phyloP scores from a whole-genome alignment of 495 filamentous ascomycete genomes.

The Platismatia glauca region DNA sequence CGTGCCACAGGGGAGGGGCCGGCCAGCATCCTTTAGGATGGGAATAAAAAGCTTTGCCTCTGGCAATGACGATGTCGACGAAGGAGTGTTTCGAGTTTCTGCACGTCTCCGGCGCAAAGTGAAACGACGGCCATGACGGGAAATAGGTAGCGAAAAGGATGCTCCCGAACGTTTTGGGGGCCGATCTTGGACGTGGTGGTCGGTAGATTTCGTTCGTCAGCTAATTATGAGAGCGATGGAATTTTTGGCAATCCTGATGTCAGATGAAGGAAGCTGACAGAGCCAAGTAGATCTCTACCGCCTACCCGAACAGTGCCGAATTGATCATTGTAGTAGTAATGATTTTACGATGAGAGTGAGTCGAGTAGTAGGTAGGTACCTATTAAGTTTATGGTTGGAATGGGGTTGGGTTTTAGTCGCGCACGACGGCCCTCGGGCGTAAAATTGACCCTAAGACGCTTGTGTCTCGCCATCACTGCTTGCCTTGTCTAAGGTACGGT shows the following conservation, averaged over 20 bases:
- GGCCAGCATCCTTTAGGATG: background rate
- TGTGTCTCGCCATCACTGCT: too few species aligned
- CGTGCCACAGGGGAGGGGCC: background rate
- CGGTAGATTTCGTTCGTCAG: background rate
- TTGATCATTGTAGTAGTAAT: background rate
- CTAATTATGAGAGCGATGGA: background rate
- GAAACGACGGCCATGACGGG: background rate
- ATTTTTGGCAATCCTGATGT: too few species aligned
- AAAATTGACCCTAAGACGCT: too few species aligned
- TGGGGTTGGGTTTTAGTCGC: background rate
- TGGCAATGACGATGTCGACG: background rate
- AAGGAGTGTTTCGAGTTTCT: background rate
- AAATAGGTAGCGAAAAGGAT: background rate
- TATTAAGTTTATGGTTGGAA: background rate
- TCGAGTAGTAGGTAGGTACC: background rate
- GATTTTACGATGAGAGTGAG: background rate
- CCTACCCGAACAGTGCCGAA: background rate
- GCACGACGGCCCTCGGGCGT: background rate
- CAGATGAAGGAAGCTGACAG: background rate
- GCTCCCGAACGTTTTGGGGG: background rate
- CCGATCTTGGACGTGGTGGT: background rate
- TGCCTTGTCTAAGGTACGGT: too few species aligned
- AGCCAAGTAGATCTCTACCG: background rate
- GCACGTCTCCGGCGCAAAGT: conserved; percentile 1
- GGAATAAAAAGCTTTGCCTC: background rate